These are phyloP conservation scores for Neoscytalidium dimidiatum DNA, from an alignment of 2,329 filamentous ascomycete genomes.

Conservation along the genomic window DNA sequence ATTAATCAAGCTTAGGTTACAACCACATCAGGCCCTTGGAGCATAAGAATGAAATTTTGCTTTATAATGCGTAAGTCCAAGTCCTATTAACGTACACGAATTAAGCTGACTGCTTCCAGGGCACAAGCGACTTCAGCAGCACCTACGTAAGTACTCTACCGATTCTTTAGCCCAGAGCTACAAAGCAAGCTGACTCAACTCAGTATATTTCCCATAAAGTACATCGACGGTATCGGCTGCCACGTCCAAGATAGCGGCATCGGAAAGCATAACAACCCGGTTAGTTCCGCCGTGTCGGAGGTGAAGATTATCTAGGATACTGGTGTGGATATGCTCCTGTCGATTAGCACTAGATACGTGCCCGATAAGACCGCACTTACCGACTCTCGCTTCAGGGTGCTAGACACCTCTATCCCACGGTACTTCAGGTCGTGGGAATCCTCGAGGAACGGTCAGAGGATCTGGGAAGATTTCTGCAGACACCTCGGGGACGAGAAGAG, in stretches of 20 bases:
- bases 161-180: not conserved
- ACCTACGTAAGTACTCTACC: not conserved
- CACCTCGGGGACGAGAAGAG: not conserved
- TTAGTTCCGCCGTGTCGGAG: not conserved
- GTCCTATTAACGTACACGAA: not conserved
- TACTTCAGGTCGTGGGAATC: not conserved
- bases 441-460: not conserved
- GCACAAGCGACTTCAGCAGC: not conserved
- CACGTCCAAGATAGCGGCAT: not conserved
- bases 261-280: not conserved
- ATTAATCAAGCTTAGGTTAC: conserved; percentile 22
- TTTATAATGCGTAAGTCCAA: too few species aligned
- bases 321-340: not conserved
- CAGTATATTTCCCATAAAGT: not conserved
- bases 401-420: not conserved
- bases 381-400: not conserved
- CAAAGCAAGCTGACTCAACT: not conserved
- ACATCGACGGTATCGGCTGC: not conserved
- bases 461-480: not conserved
- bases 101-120: not conserved
- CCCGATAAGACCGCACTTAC: not conserved
- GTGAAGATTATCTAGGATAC: not conserved
- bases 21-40: conserved; percentile 20
- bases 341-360: not conserved
- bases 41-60: conserved; percentile 3